A percentile compares a stretch with the other conserved stretches of the same genome.
phyloP scores from a whole-genome alignment of 129 eudicot species.

The Rutidosis leptorrhynchoides region DNA sequence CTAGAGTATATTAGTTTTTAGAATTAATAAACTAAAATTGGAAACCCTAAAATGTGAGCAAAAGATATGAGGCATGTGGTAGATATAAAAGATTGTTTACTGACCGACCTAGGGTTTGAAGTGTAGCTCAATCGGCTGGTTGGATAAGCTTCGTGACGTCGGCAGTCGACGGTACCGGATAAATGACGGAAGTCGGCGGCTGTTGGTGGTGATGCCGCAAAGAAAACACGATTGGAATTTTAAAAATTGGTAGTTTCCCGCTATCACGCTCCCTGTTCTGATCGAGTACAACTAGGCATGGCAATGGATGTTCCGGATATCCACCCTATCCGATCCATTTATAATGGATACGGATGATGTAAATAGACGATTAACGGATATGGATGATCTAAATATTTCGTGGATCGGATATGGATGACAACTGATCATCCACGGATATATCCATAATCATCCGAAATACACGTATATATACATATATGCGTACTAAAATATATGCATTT shows the following conservation, averaged over 20 bases:
- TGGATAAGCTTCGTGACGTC: not conserved
- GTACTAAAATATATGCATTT: too few species aligned
- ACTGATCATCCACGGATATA: too few species aligned
- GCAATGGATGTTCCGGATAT: too few species aligned
- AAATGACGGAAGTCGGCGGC: not conserved
- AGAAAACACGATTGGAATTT: not conserved
- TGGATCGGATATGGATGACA: too few species aligned
- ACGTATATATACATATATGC: too few species aligned
- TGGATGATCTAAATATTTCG: too few species aligned
- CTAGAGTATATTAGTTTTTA: not conserved
- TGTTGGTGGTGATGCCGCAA: slow-evolving; percentile 10
- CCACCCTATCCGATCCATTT: too few species aligned
- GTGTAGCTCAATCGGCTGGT: slow-evolving; percentile 14
- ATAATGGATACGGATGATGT: too few species aligned
- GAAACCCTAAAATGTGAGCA: not conserved
- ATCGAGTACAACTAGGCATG: not conserved
- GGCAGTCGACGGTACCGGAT: slow-evolving; percentile 15
- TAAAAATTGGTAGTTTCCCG: slow-evolving; percentile 21
- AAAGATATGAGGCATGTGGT: not conserved
- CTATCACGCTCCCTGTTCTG: slow-evolving; percentile 11
- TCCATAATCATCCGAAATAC: too few species aligned
- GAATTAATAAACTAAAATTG: not conserved
- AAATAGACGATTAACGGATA: too few species aligned
- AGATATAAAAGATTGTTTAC: not conserved
- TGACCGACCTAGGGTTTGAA: slow-evolving; percentile 4